These are phyloP conservation scores for Corchorus olitorius DNA, from an alignment of 345 rosid species.

Conservation along the genomic window DNA sequence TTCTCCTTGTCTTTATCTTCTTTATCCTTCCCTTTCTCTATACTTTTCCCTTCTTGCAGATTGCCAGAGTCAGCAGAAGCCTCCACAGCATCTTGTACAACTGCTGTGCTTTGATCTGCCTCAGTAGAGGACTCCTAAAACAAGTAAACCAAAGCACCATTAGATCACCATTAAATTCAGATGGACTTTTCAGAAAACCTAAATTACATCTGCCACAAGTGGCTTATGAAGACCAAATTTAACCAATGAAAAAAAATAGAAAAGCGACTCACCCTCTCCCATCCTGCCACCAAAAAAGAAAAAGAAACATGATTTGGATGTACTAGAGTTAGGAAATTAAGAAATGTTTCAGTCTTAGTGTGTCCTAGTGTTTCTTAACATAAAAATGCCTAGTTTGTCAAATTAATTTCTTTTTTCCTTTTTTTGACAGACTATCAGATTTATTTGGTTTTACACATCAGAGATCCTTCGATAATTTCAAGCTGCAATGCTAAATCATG, in stretches of 20 bases:
- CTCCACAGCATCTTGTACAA: conserved; percentile 60
- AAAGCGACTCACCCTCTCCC: background rate
- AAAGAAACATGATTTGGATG: background rate
- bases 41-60: conserved; percentile 54
- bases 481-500: background rate
- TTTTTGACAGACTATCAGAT: background rate
- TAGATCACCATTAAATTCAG: conserved; percentile 3
- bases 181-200: background rate
- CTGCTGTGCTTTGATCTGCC: conserved; percentile 56
- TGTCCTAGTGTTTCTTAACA: background rate
- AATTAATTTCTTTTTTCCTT: background rate
- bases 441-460: background rate
- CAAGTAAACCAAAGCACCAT: conserved; percentile 12
- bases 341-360: background rate
- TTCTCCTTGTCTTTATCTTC: conserved; percentile 81
- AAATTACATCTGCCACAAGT: background rate
- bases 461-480: background rate
- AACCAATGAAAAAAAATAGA: background rate
- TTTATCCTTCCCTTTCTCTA: conserved; percentile 77
- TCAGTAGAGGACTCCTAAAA: conserved; percentile 70
- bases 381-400: background rate
- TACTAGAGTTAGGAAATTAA: background rate
- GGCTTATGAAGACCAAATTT: background rate
- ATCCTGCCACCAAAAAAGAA: background rate
- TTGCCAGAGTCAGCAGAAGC: conserved; percentile 55